phyloP scores from a whole-genome alignment of 148 eudicot genomes.

The Cornus controversa region DNA sequence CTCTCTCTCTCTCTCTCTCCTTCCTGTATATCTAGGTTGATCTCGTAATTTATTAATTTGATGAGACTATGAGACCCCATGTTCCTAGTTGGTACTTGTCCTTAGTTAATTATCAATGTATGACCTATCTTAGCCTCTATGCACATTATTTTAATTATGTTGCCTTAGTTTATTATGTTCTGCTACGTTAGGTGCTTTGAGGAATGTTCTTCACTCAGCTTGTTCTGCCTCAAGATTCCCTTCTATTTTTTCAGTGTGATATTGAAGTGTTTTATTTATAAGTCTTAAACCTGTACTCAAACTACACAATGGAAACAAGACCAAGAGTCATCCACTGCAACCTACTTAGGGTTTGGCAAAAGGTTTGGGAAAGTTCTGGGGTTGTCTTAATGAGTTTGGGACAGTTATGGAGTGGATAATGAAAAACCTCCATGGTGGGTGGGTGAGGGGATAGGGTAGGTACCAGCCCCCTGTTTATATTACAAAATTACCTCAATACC shows the following conservation, averaged over 20 bases:
- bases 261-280: not conserved
- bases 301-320: too few species aligned
- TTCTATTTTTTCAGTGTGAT: not conserved
- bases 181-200: not conserved
- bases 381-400: too few species aligned
- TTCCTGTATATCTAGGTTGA: not conserved
- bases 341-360: too few species aligned
- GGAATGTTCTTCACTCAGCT: not conserved
- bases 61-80: not conserved
- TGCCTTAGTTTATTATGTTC: not conserved
- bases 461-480: too few species aligned
- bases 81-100: conserved; percentile 3
- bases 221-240: not conserved
- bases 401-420: too few species aligned
- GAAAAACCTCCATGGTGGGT: too few species aligned
- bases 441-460: too few species aligned
- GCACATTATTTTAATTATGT: not conserved
- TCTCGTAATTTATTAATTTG: not conserved
- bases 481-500: too few species aligned
- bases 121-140: not conserved
- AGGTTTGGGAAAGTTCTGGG: too few species aligned
- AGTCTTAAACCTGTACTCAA: not conserved
- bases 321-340: too few species aligned
- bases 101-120: not conserved
- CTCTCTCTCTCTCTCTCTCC: not conserved